These are phyloP conservation scores for Tremella fuciformis DNA, from an alignment of 768 basidiomycete genomes.

Conservation along the genomic window DNA sequence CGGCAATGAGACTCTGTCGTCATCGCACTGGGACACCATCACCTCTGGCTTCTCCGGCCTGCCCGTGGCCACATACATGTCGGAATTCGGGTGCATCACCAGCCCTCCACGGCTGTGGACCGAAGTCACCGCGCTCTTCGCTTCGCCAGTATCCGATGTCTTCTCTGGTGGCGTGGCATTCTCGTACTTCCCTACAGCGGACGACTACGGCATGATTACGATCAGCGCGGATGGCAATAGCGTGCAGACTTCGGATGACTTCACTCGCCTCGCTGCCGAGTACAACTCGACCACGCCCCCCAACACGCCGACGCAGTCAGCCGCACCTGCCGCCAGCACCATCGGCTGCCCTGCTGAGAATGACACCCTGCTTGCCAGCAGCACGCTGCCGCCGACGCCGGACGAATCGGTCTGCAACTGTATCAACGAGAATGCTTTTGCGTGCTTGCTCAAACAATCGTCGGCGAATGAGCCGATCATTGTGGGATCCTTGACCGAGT, in stretches of 20 bases:
- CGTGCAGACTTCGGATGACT: constrained; percentile 69
- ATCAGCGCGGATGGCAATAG: constrained; percentile 60
- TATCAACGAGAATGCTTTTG: constrained; percentile 61
- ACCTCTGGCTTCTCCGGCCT: constrained; percentile 54
- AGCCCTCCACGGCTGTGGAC: constrained; percentile 70
- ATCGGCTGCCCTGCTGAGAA: constrained; percentile 65
- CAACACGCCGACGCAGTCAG: constrained; percentile 62
- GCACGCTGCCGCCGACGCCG: constrained; percentile 76
- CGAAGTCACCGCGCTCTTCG: constrained; percentile 71
- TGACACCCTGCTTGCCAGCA: constrained; percentile 64
- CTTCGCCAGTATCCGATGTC: constrained; percentile 67
- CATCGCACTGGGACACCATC: constrained; percentile 57
- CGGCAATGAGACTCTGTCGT: constrained; percentile 62
- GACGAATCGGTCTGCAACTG: constrained; percentile 76
- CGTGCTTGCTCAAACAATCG: constrained; percentile 69
- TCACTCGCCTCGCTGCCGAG: constrained; percentile 62
- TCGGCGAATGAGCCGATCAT: constrained; percentile 55
- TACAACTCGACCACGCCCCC: constrained; percentile 60
- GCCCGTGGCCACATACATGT: constrained; percentile 83
- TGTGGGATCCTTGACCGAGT: constrained; percentile 49
- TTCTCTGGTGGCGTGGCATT: constrained; percentile 83
- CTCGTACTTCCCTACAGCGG: constrained; percentile 81
- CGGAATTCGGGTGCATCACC: constrained; percentile 76
- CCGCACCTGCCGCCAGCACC: constrained; percentile 56
- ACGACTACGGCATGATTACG: constrained; percentile 81